Base-by-base conservation (phyloP, 495 filamentous ascomycete genomes). In the Penicillium canescens region DNA sequence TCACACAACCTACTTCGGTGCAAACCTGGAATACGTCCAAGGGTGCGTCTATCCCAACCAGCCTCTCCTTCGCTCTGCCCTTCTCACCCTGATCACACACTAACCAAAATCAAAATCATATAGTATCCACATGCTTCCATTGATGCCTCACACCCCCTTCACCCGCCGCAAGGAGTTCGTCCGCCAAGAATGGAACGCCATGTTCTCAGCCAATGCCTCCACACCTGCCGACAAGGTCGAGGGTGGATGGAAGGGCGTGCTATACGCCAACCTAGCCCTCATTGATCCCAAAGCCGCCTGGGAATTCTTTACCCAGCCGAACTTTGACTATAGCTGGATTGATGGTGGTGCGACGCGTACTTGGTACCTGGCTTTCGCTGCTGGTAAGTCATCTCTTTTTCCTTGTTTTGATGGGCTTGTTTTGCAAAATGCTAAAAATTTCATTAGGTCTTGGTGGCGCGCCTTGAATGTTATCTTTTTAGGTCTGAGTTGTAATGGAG, bases 61-160 rank as follows among this genome's bases (percentile, higher is more conserved):
- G 1, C 2, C 3, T 41, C 44, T 34, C 40, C n/a, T 34, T 21
- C 49, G 20, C 18, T 3, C 28, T 42, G 14, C 14, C 18, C 18
- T 18, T 18, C 47, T 46, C 10, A 41, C 43, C 33, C 11, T 13
- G 11, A 6, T 12, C 33, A 31, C 28, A 0, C 28, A 38, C 52
- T 62, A 26, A 67, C 55, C 33, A 41, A 9, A 3, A 24, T 14
- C 23, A 26, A 31, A 7, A 5, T 7, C 28, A 31, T 31, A 10
- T 31, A 77, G 88, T 46, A 98, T 98, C 52, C 94, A 98, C 74
- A 98, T 98, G 94, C 72, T 98, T 35, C 94, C 95, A 1, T 77
- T 96, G 42, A 79, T 89, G 33, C 90, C 94, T 1, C 78, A 77
- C 50, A 86, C 84, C 0, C 73, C 86, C 14, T 83, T 87, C 48